Evolutionary conservation across 805 yeast species (phyloP).

Genomic region (Tetrapisispora phaffii): DNA sequence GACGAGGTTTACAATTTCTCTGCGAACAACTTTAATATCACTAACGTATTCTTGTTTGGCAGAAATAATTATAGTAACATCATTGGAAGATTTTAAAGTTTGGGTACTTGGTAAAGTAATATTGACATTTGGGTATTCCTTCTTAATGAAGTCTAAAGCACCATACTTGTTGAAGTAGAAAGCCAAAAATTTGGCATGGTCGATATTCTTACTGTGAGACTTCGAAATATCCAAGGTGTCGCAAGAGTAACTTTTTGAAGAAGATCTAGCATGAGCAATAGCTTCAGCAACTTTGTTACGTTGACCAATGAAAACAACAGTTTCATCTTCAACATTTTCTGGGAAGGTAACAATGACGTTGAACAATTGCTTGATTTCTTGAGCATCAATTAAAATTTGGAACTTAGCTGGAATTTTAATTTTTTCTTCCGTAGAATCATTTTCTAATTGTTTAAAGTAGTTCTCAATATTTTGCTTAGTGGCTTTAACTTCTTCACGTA

Average conservation of each 20-base stretch:
- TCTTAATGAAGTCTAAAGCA: constrained; percentile 35
- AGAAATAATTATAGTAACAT: constrained; percentile 54
- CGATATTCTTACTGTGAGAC: constrained; percentile 74
- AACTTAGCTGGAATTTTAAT: constrained; percentile 57
- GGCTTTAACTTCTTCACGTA: constrained; percentile 51
- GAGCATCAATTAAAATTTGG: constrained; percentile 59
- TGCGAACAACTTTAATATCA: constrained; percentile 55
- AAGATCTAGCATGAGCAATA: constrained; percentile 46
- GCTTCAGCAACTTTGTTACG: constrained; percentile 52
- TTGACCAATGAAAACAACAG: constrained; percentile 58
- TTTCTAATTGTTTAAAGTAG: constrained; percentile 36
- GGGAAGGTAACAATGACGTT: constrained; percentile 53
- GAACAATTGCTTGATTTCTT: constrained; percentile 41
- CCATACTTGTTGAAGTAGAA: constrained; percentile 50
- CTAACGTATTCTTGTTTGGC: constrained; percentile 39
- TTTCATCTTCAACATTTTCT: constrained; percentile 33
- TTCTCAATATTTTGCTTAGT: constrained; percentile 44
- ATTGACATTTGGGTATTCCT: constrained; percentile 34
- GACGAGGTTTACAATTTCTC: constrained; percentile 61
- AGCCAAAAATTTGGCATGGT: constrained; percentile 70
- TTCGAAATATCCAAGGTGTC: constrained; percentile 72
- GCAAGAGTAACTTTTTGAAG: constrained; percentile 49
- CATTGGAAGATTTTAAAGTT: constrained; percentile 35
- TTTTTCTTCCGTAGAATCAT: constrained; percentile 41
- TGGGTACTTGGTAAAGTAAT: constrained; percentile 40